A percentile compares a stretch with the other conserved stretches of the same genome.
These are phyloP conservation scores for Cyathus striatus DNA, from an alignment of 768 basidiomycete species.

Conservation along the genomic window DNA sequence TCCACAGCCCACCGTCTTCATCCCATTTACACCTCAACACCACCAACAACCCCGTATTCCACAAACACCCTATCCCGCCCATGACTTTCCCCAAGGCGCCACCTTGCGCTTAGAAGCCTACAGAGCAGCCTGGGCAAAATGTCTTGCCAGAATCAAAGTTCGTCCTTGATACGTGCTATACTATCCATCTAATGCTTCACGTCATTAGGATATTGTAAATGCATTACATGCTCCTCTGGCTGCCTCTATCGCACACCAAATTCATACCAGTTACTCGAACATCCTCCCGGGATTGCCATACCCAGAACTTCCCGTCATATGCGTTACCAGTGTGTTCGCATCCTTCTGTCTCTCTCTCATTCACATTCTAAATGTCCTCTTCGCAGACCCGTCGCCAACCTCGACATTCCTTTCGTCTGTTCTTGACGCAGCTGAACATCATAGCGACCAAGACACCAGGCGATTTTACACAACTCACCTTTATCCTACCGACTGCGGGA, in stretches of 20 bases:
- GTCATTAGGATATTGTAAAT: slow-evolving; percentile 33
- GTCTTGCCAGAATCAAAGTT: slow-evolving; percentile 43
- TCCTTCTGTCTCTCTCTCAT: not conserved
- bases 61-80: too few species aligned
- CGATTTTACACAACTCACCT: slow-evolving; percentile 47
- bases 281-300: slow-evolving; percentile 40
- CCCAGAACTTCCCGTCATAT: slow-evolving; percentile 41
- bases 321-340: slow-evolving; percentile 32
- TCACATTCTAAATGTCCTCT: not conserved
- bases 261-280: slow-evolving; percentile 31
- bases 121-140: slow-evolving; percentile 39
- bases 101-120: slow-evolving; percentile 37
- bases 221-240: slow-evolving; percentile 39
- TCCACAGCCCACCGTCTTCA: too few species aligned
- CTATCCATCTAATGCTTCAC: not conserved
- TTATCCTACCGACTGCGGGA: slow-evolving; percentile 54
- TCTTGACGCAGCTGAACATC: slow-evolving; percentile 22
- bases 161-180: slow-evolving; percentile 8
- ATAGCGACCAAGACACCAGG: slow-evolving; percentile 7
- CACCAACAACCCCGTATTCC: too few species aligned
- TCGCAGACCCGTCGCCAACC: slow-evolving; percentile 37
- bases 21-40: too few species aligned
- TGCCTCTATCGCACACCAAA: slow-evolving; percentile 26
- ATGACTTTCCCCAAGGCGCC: too few species aligned
- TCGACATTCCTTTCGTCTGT: slow-evolving; percentile 37